A percentile compares a stretch with the other conserved stretches of the same genome.
phyloP scores from a whole-genome alignment of 2,329 filamentous ascomycete genomes.

The Tricladium varicosporioides region DNA sequence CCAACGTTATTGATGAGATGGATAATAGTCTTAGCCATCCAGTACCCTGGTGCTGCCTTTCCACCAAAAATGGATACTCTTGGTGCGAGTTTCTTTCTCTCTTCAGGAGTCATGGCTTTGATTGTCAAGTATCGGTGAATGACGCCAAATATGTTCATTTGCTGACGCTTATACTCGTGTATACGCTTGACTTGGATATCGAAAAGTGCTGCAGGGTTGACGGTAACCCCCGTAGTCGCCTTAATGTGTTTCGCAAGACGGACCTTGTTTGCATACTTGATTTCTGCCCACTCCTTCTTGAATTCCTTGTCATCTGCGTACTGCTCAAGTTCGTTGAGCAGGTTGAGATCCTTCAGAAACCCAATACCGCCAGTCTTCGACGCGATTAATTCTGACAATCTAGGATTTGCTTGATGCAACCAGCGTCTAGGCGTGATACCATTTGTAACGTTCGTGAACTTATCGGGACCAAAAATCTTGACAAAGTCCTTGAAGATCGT shows the following conservation, averaged over 20 bases:
- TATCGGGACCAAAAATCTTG: slow-evolving; percentile 88
- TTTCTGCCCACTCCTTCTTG: slow-evolving; percentile 91
- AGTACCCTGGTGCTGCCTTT: slow-evolving; percentile 97
- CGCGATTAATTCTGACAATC: slow-evolving; percentile 86
- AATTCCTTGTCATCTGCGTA: slow-evolving; percentile 84
- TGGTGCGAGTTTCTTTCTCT: slow-evolving; percentile 81
- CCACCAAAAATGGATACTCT: slow-evolving; percentile 96
- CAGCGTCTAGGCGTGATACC: slow-evolving; percentile 94
- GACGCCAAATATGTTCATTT: slow-evolving; percentile 97
- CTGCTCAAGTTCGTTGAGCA: slow-evolving; percentile 82
- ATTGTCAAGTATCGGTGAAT: slow-evolving; percentile 91
- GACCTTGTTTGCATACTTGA: slow-evolving; percentile 96
- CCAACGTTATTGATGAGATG: slow-evolving; percentile 94
- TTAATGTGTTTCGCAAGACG: slow-evolving; percentile 90
- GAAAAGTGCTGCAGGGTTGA: slow-evolving; percentile 87
- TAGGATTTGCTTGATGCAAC: slow-evolving; percentile 96
- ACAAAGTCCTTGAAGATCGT: slow-evolving; percentile 99
- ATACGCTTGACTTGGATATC: slow-evolving; percentile 99
- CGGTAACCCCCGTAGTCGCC: slow-evolving; percentile 70
- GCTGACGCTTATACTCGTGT: slow-evolving; percentile 98
- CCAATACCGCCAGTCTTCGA: slow-evolving; percentile 80
- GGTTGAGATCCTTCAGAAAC: slow-evolving; percentile 87
- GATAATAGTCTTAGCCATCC: slow-evolving; percentile 99
- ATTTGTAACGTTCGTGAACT: slow-evolving; percentile 98
- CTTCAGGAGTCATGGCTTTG: slow-evolving; percentile 79